phyloP scores from a whole-genome alignment of 345 rosid genomes.

The Moricandia arvensis region DNA sequence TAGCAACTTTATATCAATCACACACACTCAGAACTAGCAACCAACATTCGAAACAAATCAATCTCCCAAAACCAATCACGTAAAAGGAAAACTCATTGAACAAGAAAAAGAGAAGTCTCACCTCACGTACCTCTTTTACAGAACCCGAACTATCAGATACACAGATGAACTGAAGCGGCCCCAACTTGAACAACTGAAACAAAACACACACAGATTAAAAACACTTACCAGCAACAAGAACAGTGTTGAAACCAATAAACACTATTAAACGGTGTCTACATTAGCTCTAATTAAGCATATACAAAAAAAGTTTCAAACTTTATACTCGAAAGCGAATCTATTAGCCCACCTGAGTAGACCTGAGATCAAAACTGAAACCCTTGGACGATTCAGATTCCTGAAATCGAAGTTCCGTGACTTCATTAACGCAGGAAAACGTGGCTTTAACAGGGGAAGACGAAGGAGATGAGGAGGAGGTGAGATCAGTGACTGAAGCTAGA shows the following conservation, averaged over 20 bases:
- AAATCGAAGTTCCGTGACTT: slow-evolving; percentile 51
- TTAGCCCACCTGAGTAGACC: slow-evolving; percentile 45
- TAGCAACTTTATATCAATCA: neutral
- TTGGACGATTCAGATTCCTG: slow-evolving; percentile 38
- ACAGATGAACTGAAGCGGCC: slow-evolving; percentile 65
- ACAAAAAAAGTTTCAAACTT: slow-evolving; percentile 7
- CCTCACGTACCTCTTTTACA: slow-evolving; percentile 51
- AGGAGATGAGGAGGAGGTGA: slow-evolving; percentile 36
- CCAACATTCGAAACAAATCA: neutral
- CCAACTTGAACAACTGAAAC: slow-evolving; percentile 71
- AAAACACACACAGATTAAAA: neutral
- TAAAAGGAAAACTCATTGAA: neutral
- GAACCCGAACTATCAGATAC: slow-evolving; percentile 45
- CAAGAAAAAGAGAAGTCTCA: neutral
- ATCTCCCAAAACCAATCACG: neutral
- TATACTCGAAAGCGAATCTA: neutral
- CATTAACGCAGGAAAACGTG: slow-evolving; percentile 44
- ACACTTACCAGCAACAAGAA: neutral
- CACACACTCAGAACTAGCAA: neutral
- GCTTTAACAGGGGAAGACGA: slow-evolving; percentile 45
- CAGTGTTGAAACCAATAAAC: too few species aligned
- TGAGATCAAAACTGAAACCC: slow-evolving; percentile 43
- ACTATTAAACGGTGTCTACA: too few species aligned
- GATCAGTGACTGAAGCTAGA: slow-evolving; percentile 55
- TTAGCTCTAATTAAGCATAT: slow-evolving; percentile 3